Conservation (phyloP, 148 eudicot species). For the Tetragonia tetragonoides region DNA sequence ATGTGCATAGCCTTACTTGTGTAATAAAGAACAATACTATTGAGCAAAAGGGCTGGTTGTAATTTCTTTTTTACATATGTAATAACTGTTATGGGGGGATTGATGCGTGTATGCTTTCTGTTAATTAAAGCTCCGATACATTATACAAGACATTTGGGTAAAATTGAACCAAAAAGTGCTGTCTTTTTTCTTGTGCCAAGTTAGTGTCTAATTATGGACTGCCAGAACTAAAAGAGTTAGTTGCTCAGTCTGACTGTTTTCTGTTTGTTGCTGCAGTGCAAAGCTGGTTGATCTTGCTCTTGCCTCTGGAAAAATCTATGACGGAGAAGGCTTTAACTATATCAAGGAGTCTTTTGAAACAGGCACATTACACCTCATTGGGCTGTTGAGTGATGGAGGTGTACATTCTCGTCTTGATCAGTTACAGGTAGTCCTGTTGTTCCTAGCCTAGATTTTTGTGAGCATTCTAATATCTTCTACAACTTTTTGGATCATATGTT, state of each 20-base stretch:
- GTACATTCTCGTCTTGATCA: constrained; percentile 95
- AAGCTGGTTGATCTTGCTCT: constrained; percentile 93
- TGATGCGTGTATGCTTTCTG: no score
- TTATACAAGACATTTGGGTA: no score
- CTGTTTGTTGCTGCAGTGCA: constrained; percentile 43
- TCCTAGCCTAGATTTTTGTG: background rate
- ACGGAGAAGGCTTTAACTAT: constrained; percentile 83
- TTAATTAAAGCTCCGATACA: no score
- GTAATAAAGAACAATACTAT: no score
- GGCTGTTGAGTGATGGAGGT: constrained; percentile 93
- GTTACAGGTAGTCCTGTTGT: constrained; percentile 54
- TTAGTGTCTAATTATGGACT: background rate
- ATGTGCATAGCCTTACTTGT: no score
- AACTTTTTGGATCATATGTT: background rate
- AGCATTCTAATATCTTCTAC: background rate
- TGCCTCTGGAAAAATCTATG: constrained; percentile 78
- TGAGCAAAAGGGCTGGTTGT: no score
- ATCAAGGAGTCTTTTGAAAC: constrained; percentile 63
- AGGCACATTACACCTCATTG: constrained; percentile 86
- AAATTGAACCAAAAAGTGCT: background rate
- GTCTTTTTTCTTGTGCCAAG: background rate
- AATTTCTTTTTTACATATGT: no score
- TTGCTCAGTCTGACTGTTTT: constrained; percentile 1
- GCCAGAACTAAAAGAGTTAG: background rate
- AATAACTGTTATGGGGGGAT: no score